Conservation (phyloP, 352 stramenopile species). For the Pythium rishiriense region DNA sequence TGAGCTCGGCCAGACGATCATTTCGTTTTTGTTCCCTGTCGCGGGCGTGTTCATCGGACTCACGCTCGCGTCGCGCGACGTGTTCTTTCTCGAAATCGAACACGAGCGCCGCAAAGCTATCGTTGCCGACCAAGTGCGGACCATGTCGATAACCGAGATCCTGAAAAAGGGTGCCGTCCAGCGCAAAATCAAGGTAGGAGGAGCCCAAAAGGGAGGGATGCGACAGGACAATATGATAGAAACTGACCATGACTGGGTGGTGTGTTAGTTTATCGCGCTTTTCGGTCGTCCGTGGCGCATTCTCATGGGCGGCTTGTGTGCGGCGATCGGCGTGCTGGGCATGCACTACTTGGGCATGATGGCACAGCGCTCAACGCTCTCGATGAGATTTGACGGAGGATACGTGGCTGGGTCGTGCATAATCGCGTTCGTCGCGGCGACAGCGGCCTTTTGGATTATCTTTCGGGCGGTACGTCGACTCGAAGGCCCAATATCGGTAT, state of each 20-base stretch:
- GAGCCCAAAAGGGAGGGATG: too few relatives aligned
- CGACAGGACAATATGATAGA: too few relatives aligned
- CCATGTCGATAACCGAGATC: conserved; percentile 44
- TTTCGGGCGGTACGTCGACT: conserved; percentile 54
- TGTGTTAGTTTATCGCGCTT: conserved; percentile 45
- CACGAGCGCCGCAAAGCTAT: conserved; percentile 52
- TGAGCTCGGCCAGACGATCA: conserved; percentile 49
- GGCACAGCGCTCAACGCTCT: conserved; percentile 45
- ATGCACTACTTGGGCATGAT: conserved; percentile 84
- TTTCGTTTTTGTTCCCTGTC: conserved; percentile 59
- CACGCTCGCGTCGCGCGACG: conserved; percentile 52
- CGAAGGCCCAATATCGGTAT: too few relatives aligned
- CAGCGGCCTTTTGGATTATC: conserved; percentile 68
- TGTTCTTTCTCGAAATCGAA: conserved; percentile 67
- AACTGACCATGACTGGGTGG: too few relatives aligned
- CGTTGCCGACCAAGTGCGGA: conserved; percentile 41
- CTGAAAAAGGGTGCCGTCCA: conserved; percentile 48
- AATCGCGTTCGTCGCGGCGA: conserved; percentile 60
- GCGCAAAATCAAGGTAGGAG: conserved; percentile 43
- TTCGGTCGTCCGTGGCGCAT: conserved; percentile 63
- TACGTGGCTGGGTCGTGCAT: conserved; percentile 48
- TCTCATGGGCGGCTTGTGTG: conserved; percentile 45
- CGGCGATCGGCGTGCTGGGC: conserved; percentile 57
- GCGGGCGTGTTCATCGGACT: conserved; percentile 57
- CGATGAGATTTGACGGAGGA: conserved; percentile 41